Conservation (phyloP, 148 eudicot species). For the Dianthus caryophyllus region DNA sequence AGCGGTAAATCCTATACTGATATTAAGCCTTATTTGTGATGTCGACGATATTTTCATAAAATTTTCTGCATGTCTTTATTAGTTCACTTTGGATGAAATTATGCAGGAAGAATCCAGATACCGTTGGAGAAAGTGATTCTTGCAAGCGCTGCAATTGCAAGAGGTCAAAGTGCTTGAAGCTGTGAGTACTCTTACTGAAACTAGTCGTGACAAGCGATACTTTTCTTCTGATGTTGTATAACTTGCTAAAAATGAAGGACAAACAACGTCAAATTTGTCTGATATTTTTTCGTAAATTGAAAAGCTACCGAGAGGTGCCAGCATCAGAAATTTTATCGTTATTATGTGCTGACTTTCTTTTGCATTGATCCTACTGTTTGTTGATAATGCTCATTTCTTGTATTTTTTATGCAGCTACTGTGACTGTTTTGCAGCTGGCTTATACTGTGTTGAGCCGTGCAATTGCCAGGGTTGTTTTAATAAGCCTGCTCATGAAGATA, state of each 20-base stretch:
- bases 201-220: background rate
- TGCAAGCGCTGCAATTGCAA: slow-evolving; percentile 50
- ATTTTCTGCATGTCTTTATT: background rate
- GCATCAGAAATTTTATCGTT: no score
- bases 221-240: background rate
- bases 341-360: background rate
- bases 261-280: no score
- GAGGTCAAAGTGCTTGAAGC: slow-evolving; percentile 50
- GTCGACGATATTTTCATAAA: background rate
- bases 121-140: slow-evolving; percentile 27
- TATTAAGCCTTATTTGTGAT: background rate
- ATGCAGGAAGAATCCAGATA: slow-evolving; percentile 30
- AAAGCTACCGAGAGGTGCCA: no score
- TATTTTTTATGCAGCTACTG: slow-evolving; percentile 36
- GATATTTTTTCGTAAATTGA: no score
- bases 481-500: slow-evolving; percentile 40
- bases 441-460: slow-evolving; percentile 47
- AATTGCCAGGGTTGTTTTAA: slow-evolving; percentile 41
- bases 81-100: slow-evolving; percentile 2
- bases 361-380: background rate
- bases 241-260: background rate
- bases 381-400: background rate
- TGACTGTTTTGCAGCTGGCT: slow-evolving; percentile 49
- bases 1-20: slow-evolving; percentile 30
- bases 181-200: slow-evolving; percentile 26